Percentiles rank a stretch among this genome's conserved stretches.
Evolutionary conservation across 1,284 basidiomycete genomes (phyloP).

Genomic region (Naganishia cerealis): DNA sequence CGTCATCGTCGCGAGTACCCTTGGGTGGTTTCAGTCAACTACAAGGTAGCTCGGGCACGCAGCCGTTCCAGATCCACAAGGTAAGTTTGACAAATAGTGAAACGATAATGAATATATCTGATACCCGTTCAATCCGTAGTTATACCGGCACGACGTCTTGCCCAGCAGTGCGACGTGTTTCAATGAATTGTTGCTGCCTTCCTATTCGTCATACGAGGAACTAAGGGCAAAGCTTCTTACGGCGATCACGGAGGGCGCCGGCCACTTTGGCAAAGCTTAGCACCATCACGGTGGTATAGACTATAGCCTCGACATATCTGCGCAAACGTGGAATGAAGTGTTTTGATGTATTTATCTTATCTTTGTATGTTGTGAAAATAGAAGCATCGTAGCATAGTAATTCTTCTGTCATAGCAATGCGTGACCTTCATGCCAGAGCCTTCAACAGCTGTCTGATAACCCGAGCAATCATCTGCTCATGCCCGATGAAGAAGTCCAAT

Average conservation of each 20-base stretch:
- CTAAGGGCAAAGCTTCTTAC: conserved; percentile 80
- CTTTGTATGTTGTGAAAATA: neutral
- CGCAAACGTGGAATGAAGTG: too few relatives aligned
- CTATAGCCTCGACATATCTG: too few relatives aligned
- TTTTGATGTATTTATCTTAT: too few relatives aligned
- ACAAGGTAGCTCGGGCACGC: conserved; percentile 89
- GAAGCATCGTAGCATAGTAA: neutral
- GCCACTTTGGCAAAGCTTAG: conserved; percentile 68
- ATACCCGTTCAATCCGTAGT: conserved; percentile 55
- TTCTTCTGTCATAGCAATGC: neutral
- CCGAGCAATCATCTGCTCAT: neutral
- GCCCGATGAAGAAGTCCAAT: conserved; percentile 16
- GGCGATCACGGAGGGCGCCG: conserved; percentile 89
- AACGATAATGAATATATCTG: conserved; percentile 52
- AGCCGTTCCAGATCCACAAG: conserved; percentile 93
- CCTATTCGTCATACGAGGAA: conserved; percentile 91
- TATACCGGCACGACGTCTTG: conserved; percentile 52
- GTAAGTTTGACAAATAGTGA: conserved; percentile 36
- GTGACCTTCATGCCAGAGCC: neutral
- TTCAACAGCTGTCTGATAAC: neutral
- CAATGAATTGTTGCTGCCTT: conserved; percentile 71
- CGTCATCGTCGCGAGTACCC: conserved; percentile 87
- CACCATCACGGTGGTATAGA: too few relatives aligned
- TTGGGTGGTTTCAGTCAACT: conserved; percentile 88
- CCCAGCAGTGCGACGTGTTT: conserved; percentile 54